These are phyloP conservation scores for Cladophialophora yegresii DNA, from an alignment of 2,329 filamentous ascomycete species.

Conservation along the genomic window DNA sequence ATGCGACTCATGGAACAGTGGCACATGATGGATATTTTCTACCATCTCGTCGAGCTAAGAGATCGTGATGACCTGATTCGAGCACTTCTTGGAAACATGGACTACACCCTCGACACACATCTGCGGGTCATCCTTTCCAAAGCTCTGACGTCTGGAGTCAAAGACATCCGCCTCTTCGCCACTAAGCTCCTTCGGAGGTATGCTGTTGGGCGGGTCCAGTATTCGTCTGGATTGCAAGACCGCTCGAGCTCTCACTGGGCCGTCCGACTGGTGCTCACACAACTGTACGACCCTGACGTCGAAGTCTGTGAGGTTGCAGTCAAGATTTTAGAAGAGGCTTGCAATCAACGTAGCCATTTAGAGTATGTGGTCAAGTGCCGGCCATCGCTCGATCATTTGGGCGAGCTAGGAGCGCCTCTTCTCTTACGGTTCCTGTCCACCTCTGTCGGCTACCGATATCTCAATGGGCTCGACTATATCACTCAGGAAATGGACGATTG, in stretches of 20 bases:
- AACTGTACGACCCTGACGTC: slow-evolving; percentile 95
- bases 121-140: slow-evolving; percentile 91
- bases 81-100: slow-evolving; percentile 83
- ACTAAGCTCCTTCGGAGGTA: slow-evolving; percentile 87
- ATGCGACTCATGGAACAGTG: slow-evolving; percentile 89
- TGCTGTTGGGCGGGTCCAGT: slow-evolving; percentile 62
- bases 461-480: slow-evolving; percentile 96
- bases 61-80: slow-evolving; percentile 90
- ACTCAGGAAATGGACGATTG: slow-evolving; percentile 99
- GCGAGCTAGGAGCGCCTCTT: slow-evolving; percentile 92
- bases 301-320: slow-evolving; percentile 95
- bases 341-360: slow-evolving; percentile 84
- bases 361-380: slow-evolving; percentile 97
- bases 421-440: slow-evolving; percentile 91
- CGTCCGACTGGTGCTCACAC: slow-evolving; percentile 93
- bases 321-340: slow-evolving; percentile 95
- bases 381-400: slow-evolving; percentile 89
- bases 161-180: slow-evolving; percentile 84
- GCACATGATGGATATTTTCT: slow-evolving; percentile 99
- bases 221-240: slow-evolving; percentile 40
- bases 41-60: slow-evolving; percentile 91
- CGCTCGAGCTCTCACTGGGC: slow-evolving; percentile 86
- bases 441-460: slow-evolving; percentile 94
- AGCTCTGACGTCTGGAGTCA: slow-evolving; percentile 85
- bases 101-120: slow-evolving; percentile 86